A percentile compares a stretch with the other conserved stretches of the same genome.
These are phyloP conservation scores for Schizophyllum amplum DNA, from an alignment of 1,284 basidiomycete species.

Conservation along the genomic window DNA sequence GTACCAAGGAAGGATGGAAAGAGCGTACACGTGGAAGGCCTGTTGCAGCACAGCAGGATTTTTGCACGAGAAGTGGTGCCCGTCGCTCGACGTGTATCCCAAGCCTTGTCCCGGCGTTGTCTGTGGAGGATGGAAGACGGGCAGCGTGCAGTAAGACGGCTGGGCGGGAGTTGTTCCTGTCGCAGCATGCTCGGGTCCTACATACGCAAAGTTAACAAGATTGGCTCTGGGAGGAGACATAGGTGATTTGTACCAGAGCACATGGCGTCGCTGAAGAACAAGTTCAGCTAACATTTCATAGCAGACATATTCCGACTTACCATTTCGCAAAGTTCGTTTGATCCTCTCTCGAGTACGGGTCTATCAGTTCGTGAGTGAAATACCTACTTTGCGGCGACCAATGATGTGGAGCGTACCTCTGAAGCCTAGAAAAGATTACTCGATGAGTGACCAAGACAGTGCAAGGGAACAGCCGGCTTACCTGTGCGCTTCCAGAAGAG, in stretches of 20 bases:
- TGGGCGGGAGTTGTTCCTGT: slow-evolving; percentile 29
- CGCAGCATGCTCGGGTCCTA: slow-evolving; percentile 42
- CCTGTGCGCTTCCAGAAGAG: slow-evolving; percentile 52
- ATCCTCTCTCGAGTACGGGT: slow-evolving; percentile 52
- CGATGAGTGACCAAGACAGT: background rate
- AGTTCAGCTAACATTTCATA: background rate
- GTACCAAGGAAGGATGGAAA: background rate
- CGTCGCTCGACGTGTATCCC: slow-evolving; percentile 50
- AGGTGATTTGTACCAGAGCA: slow-evolving; percentile 32
- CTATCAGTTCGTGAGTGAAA: slow-evolving; percentile 17
- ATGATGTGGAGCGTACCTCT: slow-evolving; percentile 21
- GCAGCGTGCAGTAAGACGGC: slow-evolving; percentile 47
- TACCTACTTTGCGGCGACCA: no score
- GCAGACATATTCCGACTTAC: slow-evolving; percentile 21
- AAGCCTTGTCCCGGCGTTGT: slow-evolving; percentile 19
- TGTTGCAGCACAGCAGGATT: slow-evolving; percentile 48
- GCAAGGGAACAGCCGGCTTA: slow-evolving; percentile 13
- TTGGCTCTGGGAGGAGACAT: no score
- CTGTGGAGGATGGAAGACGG: slow-evolving; percentile 43
- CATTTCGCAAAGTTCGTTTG: slow-evolving; percentile 46
- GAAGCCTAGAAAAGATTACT: slow-evolving; percentile 21
- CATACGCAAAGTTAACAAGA: no score
- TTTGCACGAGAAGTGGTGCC: slow-evolving; percentile 44
- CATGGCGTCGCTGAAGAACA: slow-evolving; percentile 38
- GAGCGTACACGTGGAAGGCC: slow-evolving; percentile 50